Conservation (phyloP, 306 rosid species). For the Vigna trinervia region DNA sequence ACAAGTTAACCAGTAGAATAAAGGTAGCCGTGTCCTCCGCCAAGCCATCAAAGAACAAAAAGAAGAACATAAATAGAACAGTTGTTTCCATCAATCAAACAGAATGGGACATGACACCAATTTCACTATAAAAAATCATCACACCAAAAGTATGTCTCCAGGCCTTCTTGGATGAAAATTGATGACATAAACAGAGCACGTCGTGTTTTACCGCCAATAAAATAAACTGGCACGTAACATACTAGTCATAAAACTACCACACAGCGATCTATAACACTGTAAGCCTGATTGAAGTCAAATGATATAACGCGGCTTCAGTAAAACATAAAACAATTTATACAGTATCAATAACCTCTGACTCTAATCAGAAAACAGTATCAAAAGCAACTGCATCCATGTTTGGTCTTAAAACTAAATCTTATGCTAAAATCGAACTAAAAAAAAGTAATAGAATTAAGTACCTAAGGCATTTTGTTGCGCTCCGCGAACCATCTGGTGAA, state of each 20-base stretch:
- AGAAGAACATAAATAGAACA: neutral
- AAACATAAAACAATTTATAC: neutral
- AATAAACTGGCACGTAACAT: neutral
- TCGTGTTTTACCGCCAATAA: neutral
- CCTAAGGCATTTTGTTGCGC: slow-evolving; percentile 81
- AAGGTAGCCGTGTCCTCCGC: neutral
- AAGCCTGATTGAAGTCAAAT: neutral
- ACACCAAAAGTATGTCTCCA: neutral
- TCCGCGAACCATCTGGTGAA: slow-evolving; percentile 71
- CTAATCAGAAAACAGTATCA: neutral
- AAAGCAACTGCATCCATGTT: neutral
- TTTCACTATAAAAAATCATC: neutral
- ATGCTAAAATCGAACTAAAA: neutral
- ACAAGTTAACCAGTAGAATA: neutral
- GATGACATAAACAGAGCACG: neutral
- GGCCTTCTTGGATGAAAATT: neutral
- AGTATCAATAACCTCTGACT: neutral
- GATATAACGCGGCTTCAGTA: neutral
- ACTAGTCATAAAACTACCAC: neutral
- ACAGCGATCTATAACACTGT: neutral
- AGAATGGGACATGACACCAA: neutral
- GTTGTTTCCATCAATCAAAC: neutral
- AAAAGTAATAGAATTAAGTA: slow-evolving; percentile 36
- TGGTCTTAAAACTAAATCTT: neutral
- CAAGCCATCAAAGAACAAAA: neutral